Evolutionary conservation across 495 filamentous ascomycete species (phyloP).

Genomic region (Collariella sp.): DNA sequence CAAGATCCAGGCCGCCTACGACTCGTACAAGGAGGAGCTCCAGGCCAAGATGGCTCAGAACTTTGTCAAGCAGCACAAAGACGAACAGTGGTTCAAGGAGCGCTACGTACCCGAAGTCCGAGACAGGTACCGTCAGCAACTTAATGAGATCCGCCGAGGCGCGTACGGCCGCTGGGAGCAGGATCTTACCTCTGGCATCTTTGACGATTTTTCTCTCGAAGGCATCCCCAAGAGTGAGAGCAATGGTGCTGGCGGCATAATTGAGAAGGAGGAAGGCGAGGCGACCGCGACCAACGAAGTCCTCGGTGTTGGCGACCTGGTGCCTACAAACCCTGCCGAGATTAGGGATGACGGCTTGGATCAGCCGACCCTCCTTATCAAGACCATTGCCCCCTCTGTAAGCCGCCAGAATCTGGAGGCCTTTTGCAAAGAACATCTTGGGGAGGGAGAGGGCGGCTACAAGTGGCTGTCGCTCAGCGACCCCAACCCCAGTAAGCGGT

Average conservation of each 20-base stretch:
- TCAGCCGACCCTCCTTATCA: slow-evolving; percentile 90
- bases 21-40: slow-evolving; percentile 86
- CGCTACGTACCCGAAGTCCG: slow-evolving; percentile 78
- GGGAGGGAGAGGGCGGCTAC: slow-evolving; percentile 76
- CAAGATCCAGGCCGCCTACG: slow-evolving; percentile 86
- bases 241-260: slow-evolving; percentile 74
- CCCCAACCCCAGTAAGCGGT: slow-evolving; percentile 93
- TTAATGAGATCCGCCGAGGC: slow-evolving; percentile 65
- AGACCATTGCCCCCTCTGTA: slow-evolving; percentile 94
- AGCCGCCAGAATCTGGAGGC: slow-evolving; percentile 86
- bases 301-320: slow-evolving; percentile 79
- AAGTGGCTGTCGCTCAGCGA: slow-evolving; percentile 91
- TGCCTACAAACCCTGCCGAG: slow-evolving; percentile 70
- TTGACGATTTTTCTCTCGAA: slow-evolving; percentile 92
- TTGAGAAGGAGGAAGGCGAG: slow-evolving; percentile 94
- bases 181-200: slow-evolving; percentile 70
- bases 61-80: slow-evolving; percentile 85
- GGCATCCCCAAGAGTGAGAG: slow-evolving; percentile 91
- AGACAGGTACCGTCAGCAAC: slow-evolving; percentile 55
- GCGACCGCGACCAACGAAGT: slow-evolving; percentile 85
- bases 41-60: slow-evolving; percentile 80
- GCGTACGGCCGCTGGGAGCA: slow-evolving; percentile 76
- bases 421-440: slow-evolving; percentile 85
- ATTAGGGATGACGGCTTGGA: slow-evolving; percentile 72
- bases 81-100: slow-evolving; percentile 97